These are phyloP conservation scores for Fomes fomentarius DNA, from an alignment of 1,284 basidiomycete genomes.

Conservation along the genomic window DNA sequence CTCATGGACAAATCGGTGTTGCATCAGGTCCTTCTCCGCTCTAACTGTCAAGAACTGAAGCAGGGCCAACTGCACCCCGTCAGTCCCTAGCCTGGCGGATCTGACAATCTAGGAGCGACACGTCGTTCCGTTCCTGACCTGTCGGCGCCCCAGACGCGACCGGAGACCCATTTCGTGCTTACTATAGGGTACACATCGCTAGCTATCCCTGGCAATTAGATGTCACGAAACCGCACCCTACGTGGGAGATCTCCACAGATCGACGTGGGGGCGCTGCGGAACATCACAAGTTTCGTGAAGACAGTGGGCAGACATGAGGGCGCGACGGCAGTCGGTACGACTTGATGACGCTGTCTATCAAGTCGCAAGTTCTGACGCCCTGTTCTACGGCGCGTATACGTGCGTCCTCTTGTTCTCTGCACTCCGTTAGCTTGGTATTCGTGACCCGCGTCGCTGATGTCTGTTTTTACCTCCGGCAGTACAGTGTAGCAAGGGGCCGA, in stretches of 20 bases:
- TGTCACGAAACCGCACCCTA: too few species aligned
- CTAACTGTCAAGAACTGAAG: constrained; percentile 8
- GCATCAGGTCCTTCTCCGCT: constrained; percentile 11
- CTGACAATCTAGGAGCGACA: constrained; percentile 9
- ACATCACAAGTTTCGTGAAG: constrained; percentile 6
- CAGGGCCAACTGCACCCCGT: constrained; percentile 10
- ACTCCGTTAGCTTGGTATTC: neutral
- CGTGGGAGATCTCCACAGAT: too few species aligned
- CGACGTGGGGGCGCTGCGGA: neutral
- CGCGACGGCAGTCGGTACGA: neutral
- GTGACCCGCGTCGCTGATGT: neutral
- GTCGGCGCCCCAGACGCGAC: constrained; percentile 2
- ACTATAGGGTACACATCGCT: too few species aligned
- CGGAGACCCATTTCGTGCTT: too few species aligned
- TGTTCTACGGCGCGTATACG: neutral
- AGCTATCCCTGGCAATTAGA: too few species aligned
- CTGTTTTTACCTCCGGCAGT: neutral
- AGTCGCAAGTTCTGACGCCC: constrained; percentile 2
- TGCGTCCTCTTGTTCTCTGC: neutral
- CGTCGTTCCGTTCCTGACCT: constrained; percentile 4
- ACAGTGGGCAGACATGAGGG: constrained; percentile 6
- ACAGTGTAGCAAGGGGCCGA: neutral
- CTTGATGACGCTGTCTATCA: constrained; percentile 18
- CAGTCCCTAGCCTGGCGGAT: constrained; percentile 1
- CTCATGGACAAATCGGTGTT: constrained; percentile 7